Percentiles rank a stretch among this genome's conserved stretches.
phyloP scores from a whole-genome alignment of 257 asterid genomes.

The Scutellaria barbata region DNA sequence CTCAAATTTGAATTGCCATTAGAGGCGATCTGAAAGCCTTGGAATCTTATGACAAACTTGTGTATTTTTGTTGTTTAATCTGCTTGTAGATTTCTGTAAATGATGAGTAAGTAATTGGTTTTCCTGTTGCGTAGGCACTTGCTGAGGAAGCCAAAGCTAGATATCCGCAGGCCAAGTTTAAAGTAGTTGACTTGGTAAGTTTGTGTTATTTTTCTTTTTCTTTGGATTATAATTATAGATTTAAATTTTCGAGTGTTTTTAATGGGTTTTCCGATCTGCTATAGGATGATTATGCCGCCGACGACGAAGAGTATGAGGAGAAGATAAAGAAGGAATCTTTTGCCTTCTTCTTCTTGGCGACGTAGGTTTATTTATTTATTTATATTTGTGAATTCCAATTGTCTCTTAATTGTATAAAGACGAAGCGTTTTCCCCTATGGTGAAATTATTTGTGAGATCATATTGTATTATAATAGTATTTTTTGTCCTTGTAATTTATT shows the following conservation, averaged over 20 bases:
- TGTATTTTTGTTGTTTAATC: conserved; percentile 30
- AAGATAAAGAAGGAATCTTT: conserved; percentile 80
- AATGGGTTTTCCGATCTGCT: conserved; percentile 28
- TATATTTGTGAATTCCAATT: not conserved
- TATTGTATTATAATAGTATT: not conserved
- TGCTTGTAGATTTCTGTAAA: conserved; percentile 5
- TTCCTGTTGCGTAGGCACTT: conserved; percentile 64
- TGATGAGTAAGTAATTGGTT: conserved; percentile 19
- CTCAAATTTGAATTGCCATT: conserved; percentile 28
- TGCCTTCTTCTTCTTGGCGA: conserved; percentile 90
- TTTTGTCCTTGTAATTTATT: conserved; percentile 35
- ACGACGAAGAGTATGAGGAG: conserved; percentile 91
- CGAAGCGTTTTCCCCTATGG: not conserved
- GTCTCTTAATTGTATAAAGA: conserved; percentile 25
- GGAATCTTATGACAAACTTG: not conserved
- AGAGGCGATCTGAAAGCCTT: not conserved
- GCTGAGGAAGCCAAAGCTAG: conserved; percentile 96
- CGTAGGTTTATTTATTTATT: conserved; percentile 59
- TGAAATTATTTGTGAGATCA: conserved; percentile 32
- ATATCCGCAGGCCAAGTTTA: conserved; percentile 78
- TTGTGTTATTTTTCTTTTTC: conserved; percentile 9
- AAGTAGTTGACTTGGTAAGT: conserved; percentile 80
- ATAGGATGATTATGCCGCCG: conserved; percentile 98
- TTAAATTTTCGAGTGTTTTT: not conserved
- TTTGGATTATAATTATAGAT: conserved; percentile 18